A percentile compares a stretch with the other conserved stretches of the same genome.
Conservation (phyloP, 2,329 filamentous ascomycete genomes). For the Venturia nashicola region DNA sequence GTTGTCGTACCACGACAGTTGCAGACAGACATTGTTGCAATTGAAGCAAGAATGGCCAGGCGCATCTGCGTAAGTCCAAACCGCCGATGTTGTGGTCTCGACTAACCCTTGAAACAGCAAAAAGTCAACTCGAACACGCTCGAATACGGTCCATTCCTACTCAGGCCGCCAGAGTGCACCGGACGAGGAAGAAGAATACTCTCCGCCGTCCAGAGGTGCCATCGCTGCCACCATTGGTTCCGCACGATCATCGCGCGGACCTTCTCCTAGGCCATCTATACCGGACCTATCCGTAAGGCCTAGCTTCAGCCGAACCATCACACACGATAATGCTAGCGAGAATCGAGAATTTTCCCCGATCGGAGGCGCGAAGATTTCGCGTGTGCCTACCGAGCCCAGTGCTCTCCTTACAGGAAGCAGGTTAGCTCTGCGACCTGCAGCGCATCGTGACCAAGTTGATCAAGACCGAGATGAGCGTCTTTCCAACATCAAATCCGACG, state of each 20-base stretch:
- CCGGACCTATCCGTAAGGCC: constrained; percentile 25
- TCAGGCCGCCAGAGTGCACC: constrained; percentile 44
- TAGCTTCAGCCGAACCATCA: not conserved
- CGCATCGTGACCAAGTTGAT: not conserved
- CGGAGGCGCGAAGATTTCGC: constrained; percentile 33
- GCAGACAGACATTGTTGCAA: constrained; percentile 66
- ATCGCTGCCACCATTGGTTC: constrained; percentile 16
- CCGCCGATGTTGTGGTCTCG: constrained; percentile 9
- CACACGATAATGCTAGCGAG: constrained; percentile 22
- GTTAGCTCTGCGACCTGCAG: constrained; percentile 31
- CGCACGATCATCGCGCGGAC: constrained; percentile 26
- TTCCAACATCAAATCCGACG: constrained; percentile 35
- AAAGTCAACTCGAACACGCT: constrained; percentile 16
- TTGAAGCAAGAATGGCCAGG: constrained; percentile 58
- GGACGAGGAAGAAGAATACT: constrained; percentile 29
- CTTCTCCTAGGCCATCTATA: constrained; percentile 29
- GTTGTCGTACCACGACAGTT: constrained; percentile 82
- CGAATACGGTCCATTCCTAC: constrained; percentile 53
- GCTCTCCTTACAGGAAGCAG: constrained; percentile 33
- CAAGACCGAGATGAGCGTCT: constrained; percentile 4
- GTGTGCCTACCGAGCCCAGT: constrained; percentile 43
- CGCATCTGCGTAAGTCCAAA: constrained; percentile 30
- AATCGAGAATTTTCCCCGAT: constrained; percentile 39
- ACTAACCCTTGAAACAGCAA: not conserved
- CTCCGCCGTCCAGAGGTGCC: constrained; percentile 10